These are phyloP conservation scores for Diaporthe australafricana DNA, from an alignment of 2,329 filamentous ascomycete genomes.

Conservation along the genomic window DNA sequence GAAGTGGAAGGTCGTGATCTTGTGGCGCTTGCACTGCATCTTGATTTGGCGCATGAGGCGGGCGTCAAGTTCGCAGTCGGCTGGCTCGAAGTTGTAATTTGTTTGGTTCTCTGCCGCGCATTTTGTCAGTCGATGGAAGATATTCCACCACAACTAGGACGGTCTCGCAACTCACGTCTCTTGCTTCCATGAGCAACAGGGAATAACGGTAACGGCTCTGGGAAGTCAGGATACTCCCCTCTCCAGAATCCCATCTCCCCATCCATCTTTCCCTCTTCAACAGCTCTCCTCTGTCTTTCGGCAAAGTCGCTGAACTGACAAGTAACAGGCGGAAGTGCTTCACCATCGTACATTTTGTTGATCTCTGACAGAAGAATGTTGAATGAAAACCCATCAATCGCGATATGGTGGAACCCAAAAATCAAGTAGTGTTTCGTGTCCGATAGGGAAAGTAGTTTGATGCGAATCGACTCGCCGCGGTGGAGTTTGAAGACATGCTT, in stretches of 20 bases:
- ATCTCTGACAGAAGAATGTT: conserved; percentile 23
- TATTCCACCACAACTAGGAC: background rate
- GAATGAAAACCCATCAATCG: conserved; percentile 28
- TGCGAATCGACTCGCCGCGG: conserved; percentile 47
- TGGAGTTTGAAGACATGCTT: conserved; percentile 52
- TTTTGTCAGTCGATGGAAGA: background rate
- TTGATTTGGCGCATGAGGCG: conserved; percentile 22
- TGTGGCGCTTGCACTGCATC: conserved; percentile 19
- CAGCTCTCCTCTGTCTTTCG: conserved; percentile 6
- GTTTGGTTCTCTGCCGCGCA: conserved; percentile 5
- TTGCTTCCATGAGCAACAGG: conserved; percentile 24
- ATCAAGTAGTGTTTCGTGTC: conserved; percentile 53
- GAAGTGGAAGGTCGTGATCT: conserved; percentile 55
- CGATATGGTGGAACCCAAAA: conserved; percentile 41
- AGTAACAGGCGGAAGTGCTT: background rate
- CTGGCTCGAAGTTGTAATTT: conserved; percentile 18
- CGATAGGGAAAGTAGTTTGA: conserved; percentile 50
- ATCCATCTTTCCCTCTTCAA: conserved; percentile 33
- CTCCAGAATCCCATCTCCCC: conserved; percentile 25
- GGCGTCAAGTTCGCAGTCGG: background rate
- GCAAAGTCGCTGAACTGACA: conserved; percentile 41
- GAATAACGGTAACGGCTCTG: conserved; percentile 22
- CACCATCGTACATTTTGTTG: conserved; percentile 14
- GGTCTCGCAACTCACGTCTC: background rate
- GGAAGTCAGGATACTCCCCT: conserved; percentile 9